Conservation (phyloP, 108 stramenopile genomes). For the Pseudonitzschia pungens region DNA sequence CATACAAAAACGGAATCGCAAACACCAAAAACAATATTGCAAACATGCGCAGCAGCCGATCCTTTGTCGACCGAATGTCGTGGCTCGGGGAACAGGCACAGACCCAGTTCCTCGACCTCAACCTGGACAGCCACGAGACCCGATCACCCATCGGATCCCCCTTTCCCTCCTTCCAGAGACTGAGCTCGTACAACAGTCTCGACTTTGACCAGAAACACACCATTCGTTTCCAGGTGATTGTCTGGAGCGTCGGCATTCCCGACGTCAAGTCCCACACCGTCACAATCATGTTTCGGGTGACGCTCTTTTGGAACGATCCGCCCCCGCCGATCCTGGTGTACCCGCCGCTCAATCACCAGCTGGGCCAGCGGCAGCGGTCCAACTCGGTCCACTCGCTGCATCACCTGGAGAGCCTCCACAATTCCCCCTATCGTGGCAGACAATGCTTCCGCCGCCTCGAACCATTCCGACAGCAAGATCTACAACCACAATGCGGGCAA, state of each 20-base stretch:
- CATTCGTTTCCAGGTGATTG: slow-evolving; percentile 50
- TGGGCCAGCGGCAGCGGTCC: no score
- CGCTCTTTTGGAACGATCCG: slow-evolving; percentile 49
- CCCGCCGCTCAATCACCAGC: background rate
- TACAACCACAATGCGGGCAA: background rate
- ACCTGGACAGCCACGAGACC: slow-evolving; percentile 2
- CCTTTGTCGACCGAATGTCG: background rate
- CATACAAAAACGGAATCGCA: no score
- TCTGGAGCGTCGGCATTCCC: slow-evolving; percentile 44
- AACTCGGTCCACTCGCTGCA: no score
- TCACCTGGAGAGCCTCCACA: no score
- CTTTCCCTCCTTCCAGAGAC: background rate
- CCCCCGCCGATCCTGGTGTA: background rate
- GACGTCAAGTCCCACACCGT: slow-evolving; percentile 40
- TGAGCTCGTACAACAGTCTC: slow-evolving; percentile 7
- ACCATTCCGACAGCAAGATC: no score
- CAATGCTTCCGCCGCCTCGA: no score
- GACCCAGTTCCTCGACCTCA: slow-evolving; percentile 10
- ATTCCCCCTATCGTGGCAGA: no score
- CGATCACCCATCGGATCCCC: background rate
- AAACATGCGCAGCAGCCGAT: background rate
- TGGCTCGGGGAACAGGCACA: slow-evolving; percentile 10
- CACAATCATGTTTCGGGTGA: slow-evolving; percentile 49
- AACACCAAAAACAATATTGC: no score
- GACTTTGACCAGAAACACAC: slow-evolving; percentile 6